Percentiles rank a stretch among this genome's conserved stretches.
Conservation (phyloP, 2,329 filamentous ascomycete species). For the Bipolaris gigantea region DNA sequence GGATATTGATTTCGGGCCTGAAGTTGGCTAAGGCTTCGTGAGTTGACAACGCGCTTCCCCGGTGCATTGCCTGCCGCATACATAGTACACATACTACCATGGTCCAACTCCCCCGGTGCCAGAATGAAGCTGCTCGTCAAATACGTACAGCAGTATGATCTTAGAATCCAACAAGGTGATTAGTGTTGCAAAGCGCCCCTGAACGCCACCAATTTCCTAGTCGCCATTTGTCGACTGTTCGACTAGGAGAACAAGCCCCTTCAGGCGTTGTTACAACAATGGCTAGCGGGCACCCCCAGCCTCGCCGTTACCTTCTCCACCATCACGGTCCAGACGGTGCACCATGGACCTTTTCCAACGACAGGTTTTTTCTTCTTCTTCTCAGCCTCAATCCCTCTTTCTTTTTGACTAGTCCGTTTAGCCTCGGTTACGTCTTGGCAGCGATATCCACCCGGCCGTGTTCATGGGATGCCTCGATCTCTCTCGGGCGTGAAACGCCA, state of each 20-base stretch:
- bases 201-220: not conserved
- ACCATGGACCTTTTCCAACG: not conserved
- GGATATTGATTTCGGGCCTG: not conserved
- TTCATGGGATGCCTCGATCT: not conserved
- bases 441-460: not conserved
- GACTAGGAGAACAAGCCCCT: not conserved
- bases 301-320: not conserved
- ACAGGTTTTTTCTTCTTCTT: not conserved
- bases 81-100: no score
- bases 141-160: no score
- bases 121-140: no score
- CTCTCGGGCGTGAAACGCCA: conserved; percentile 8
- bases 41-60: no score
- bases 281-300: not conserved
- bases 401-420: not conserved
- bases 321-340: not conserved
- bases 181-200: not conserved
- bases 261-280: not conserved
- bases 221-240: not conserved
- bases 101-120: no score
- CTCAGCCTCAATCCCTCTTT: not conserved
- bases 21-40: not conserved
- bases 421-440: not conserved
- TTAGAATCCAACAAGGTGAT: not conserved
- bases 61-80: no score